Conservation (phyloP, 2,329 filamentous ascomycete species). For the Fusarium sp. region DNA sequence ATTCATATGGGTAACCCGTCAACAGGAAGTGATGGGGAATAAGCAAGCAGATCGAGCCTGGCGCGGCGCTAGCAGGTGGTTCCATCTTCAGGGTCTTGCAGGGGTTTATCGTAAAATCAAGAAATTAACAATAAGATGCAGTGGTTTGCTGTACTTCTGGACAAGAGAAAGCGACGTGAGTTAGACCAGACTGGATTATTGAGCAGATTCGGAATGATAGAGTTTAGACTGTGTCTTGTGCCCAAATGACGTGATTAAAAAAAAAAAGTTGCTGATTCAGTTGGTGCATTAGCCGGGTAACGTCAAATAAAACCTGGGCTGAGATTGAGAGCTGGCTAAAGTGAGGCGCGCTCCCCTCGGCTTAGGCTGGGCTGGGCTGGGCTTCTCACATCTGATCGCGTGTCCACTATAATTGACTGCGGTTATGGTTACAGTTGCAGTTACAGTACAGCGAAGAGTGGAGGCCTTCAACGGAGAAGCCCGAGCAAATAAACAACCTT, state of each 20-base stretch:
- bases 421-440: background rate
- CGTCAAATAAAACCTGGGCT: slow-evolving; percentile 12
- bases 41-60: slow-evolving; percentile 34
- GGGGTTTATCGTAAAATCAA: slow-evolving; percentile 23
- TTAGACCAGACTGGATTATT: background rate
- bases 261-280: slow-evolving; percentile 24
- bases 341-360: slow-evolving; percentile 22
- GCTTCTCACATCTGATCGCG: slow-evolving; percentile 19
- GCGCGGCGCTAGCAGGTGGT: slow-evolving; percentile 30
- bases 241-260: slow-evolving; percentile 29
- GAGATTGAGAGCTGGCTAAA: slow-evolving; percentile 18
- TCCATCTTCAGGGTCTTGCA: slow-evolving; percentile 39
- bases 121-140: slow-evolving; percentile 1
- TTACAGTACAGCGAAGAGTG: slow-evolving; percentile 13
- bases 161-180: background rate
- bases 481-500: background rate
- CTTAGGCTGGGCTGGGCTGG: slow-evolving; percentile 13
- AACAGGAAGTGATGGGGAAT: slow-evolving; percentile 30
- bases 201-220: background rate
- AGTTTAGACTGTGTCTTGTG: slow-evolving; percentile 22
- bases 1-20: slow-evolving; percentile 24
- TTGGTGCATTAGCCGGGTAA: slow-evolving; percentile 9
- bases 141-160: background rate
- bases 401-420: background rate
- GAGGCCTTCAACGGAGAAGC: slow-evolving; percentile 13